phyloP scores from a whole-genome alignment of 805 yeast genomes.

The Candida sanyiensis region DNA sequence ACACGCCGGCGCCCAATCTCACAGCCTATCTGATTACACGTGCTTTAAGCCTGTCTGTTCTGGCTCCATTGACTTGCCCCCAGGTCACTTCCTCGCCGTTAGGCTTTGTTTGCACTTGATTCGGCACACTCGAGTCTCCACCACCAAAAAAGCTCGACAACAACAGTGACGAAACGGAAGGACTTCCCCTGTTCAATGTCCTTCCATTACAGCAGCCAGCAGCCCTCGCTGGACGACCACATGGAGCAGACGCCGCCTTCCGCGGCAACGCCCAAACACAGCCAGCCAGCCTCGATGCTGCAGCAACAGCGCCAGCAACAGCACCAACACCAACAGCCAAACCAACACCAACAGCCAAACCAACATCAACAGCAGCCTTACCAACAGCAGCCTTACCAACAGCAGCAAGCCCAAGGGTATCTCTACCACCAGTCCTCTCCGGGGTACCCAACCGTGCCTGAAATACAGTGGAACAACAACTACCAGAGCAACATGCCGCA shows the following conservation, averaged over 20 bases:
- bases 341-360: neutral
- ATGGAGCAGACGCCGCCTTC: constrained; percentile 5
- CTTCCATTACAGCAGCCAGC: constrained; percentile 21
- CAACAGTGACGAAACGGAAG: neutral
- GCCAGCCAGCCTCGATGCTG: constrained; percentile 1
- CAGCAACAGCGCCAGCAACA: constrained; percentile 8
- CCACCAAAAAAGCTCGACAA: too few relatives aligned
- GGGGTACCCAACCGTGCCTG: constrained; percentile 8
- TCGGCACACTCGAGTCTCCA: too few relatives aligned
- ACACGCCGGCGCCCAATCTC: too few relatives aligned
- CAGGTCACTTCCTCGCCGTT: neutral
- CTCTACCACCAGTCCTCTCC: constrained; percentile 1
- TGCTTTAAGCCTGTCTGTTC: too few relatives aligned
- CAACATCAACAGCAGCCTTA: constrained; percentile 6
- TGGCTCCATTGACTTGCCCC: too few relatives aligned
- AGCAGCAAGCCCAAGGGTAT: neutral
- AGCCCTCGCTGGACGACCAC: constrained; percentile 20
- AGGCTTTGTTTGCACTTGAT: too few relatives aligned
- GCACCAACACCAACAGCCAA: constrained; percentile 7
- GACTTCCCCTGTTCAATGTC: constrained; percentile 14
- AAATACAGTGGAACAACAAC: constrained; percentile 22
- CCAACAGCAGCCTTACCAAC: constrained; percentile 8
- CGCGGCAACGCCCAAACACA: too few relatives aligned
- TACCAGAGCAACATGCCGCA: constrained; percentile 19
- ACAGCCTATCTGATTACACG: too few relatives aligned